Evolutionary conservation across 495 filamentous ascomycete species (phyloP), one percentile per base, ranked within the genome.

Genomic region (Trichoderma gamsii): DNA sequence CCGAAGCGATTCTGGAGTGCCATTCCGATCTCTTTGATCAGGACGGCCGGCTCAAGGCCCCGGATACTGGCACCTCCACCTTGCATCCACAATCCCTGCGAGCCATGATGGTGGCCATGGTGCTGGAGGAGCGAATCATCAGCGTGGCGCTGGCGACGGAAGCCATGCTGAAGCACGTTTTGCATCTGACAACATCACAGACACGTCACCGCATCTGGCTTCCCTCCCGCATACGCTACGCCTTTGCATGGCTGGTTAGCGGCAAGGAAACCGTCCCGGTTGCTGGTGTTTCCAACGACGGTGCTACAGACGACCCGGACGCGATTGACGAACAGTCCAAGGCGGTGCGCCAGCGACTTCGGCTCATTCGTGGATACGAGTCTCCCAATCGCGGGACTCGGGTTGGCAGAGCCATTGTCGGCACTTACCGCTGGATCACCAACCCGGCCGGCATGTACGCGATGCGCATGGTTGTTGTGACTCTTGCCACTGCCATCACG

Each of bases 401-500:
- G 12, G 35, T 65, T 1, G 29, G 21, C 63, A 41, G 63, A 23
- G 63, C 63, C 12, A 27, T 65, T 43, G 63, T 27, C 21, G 35
- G 18, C 6, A 65, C 63, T 0, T 65, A n/a, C 35, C 35, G 29
- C 35, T 65, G 63, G 63, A 13, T 65, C 35, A 41, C 41, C 63
- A 65, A 65, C 41, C 63, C 63, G 12, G 63, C 63, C 35, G 63
- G 63, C 32, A 65, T 41, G 35, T 65, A 41, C 21, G 35, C 63
- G 18, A 65, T 65, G 11, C 35, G 63, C 15, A 65, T 65, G 63
- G 63, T 65, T 41, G 35, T 65, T 16, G 63, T 65, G 1, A 65
- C 63, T 13, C 35, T 65, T n/a, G 41, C 63, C 63, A 5, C 74
- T 80, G 72, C 68, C 7, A 77, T 83, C 16, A 74, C 79, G 4